These are phyloP conservation scores for Bruguiera sexangula DNA, from an alignment of 345 rosid species.

Conservation along the genomic window DNA sequence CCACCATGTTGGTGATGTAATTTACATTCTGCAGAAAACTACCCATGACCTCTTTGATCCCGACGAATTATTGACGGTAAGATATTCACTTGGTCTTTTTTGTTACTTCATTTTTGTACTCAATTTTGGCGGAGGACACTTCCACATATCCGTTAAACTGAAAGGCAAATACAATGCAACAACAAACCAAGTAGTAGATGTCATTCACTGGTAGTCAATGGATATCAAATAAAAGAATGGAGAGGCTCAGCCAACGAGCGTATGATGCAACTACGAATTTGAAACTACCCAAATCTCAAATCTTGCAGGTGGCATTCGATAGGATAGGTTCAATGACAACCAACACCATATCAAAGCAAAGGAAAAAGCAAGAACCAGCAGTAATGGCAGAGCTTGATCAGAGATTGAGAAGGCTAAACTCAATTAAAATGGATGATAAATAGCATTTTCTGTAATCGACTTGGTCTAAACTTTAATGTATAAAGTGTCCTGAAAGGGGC, in stretches of 20 bases:
- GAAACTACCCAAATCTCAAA: constrained; percentile 2
- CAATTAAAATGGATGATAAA: constrained; percentile 52
- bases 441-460: constrained; percentile 7
- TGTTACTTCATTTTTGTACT: not conserved
- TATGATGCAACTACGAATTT: not conserved
- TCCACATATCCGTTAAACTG: not conserved
- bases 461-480: not conserved
- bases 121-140: not conserved
- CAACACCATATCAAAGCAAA: constrained; percentile 86
- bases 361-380: constrained; percentile 97
- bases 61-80: constrained; percentile 84
- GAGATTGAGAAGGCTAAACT: constrained; percentile 79
- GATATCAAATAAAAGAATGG: no score
- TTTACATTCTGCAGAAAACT: constrained; percentile 75
- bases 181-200: not conserved
- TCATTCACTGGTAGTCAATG: not conserved
- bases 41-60: constrained; percentile 97
- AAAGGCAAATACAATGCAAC: not conserved
- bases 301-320: constrained; percentile 84
- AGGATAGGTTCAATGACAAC: constrained; percentile 88
- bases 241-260: no score
- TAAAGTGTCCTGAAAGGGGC: constrained; percentile 20
- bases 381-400: constrained; percentile 97
- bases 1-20: constrained; percentile 93
- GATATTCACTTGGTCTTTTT: constrained; percentile 17